A percentile compares a stretch with the other conserved stretches of the same genome.
phyloP scores from a whole-genome alignment of 805 yeast genomes.

The Myxozyma udenii region DNA sequence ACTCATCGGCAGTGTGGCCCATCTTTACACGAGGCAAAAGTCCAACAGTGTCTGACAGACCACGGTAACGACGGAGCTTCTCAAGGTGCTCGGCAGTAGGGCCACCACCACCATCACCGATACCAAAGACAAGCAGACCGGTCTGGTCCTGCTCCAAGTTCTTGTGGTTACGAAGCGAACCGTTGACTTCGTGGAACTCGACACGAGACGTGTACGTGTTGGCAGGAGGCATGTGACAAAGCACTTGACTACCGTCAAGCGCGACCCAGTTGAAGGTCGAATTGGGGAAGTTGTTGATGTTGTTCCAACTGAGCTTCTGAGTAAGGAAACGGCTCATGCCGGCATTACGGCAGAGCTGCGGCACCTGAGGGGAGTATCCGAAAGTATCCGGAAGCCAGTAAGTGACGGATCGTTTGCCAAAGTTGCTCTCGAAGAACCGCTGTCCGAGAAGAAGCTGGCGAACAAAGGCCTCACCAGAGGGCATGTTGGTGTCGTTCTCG shows the following conservation, averaged over 20 bases:
- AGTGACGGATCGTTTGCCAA: slow-evolving; percentile 68
- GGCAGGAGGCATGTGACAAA: slow-evolving; percentile 97
- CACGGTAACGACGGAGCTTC: slow-evolving; percentile 86
- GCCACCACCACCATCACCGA: slow-evolving; percentile 99
- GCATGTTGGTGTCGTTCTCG: slow-evolving; percentile 93
- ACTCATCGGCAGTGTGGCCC: slow-evolving; percentile 76
- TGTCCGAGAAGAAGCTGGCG: slow-evolving; percentile 92
- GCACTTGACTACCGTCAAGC: slow-evolving; percentile 78
- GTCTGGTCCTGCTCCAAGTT: slow-evolving; percentile 76
- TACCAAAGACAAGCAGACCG: slow-evolving; percentile 79
- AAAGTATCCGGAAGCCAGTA: slow-evolving; percentile 98
- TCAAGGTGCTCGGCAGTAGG: slow-evolving; percentile 93
- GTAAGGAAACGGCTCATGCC: slow-evolving; percentile 84
- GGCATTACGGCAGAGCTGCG: slow-evolving; percentile 85
- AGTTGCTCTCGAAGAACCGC: slow-evolving; percentile 72
- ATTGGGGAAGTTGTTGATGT: slow-evolving; percentile 85
- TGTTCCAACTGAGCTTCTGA: slow-evolving; percentile 95
- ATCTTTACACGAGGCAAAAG: slow-evolving; percentile 75
- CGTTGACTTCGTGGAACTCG: slow-evolving; percentile 84
- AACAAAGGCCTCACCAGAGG: slow-evolving; percentile 86
- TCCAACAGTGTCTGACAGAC: slow-evolving; percentile 76
- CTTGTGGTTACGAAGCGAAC: slow-evolving; percentile 78
- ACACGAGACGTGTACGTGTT: slow-evolving; percentile 94
- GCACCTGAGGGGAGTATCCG: slow-evolving; percentile 93
- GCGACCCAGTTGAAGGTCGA: slow-evolving; percentile 94